These are phyloP conservation scores for Entomortierella parvispora DNA, from an alignment of 192 early-diverging fungal species.

Conservation along the genomic window DNA sequence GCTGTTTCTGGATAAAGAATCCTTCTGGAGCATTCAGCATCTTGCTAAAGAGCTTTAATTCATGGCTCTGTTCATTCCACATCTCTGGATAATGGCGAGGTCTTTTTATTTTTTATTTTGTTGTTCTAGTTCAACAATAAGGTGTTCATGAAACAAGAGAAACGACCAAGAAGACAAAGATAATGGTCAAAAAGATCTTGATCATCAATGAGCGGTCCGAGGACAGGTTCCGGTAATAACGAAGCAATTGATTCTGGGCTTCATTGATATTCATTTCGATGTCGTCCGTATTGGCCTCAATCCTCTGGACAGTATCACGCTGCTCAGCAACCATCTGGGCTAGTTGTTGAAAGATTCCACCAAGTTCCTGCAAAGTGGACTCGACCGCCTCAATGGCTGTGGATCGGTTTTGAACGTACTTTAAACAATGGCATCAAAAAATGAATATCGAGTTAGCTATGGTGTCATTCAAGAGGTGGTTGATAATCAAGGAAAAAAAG, in stretches of 20 bases:
- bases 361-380: slow-evolving; percentile 95
- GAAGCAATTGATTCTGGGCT: slow-evolving; percentile 89
- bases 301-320: slow-evolving; percentile 88
- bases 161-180: slow-evolving; percentile 67
- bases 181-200: slow-evolving; percentile 91
- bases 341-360: slow-evolving; percentile 90
- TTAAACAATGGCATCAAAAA: slow-evolving; percentile 54
- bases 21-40: too few species aligned
- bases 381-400: slow-evolving; percentile 97
- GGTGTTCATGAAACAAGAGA: slow-evolving; percentile 3
- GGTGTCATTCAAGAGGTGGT: slow-evolving; percentile 59
- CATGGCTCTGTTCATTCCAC: too few species aligned
- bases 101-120: too few species aligned
- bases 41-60: too few species aligned
- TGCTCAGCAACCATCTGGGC: slow-evolving; percentile 89
- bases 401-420: slow-evolving; percentile 86
- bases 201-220: slow-evolving; percentile 96
- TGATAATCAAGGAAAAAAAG: slow-evolving; percentile 58
- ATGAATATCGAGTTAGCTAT: neutral
- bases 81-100: too few species aligned
- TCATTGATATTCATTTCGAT: slow-evolving; percentile 91
- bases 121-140: too few species aligned
- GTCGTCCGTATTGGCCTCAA: slow-evolving; percentile 94
- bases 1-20: too few species aligned
- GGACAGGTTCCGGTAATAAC: slow-evolving; percentile 91